phyloP scores from a whole-genome alignment of 768 basidiomycete species.

The Neoboletus brunneissimus region DNA sequence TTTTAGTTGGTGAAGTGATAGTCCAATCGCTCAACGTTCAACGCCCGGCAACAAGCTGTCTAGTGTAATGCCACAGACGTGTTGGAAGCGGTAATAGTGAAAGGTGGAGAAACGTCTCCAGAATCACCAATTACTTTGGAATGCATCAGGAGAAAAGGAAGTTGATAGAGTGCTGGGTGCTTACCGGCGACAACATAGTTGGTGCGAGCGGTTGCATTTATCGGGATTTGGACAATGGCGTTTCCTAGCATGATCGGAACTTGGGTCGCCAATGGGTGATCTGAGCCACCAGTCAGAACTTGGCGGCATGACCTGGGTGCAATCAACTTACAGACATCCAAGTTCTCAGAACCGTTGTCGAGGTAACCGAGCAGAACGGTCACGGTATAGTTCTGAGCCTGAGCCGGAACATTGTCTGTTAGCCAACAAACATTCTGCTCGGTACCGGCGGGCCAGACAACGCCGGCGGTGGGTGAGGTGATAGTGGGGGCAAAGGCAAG shows the following conservation, averaged over 20 bases:
- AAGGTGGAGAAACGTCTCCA: slow-evolving; percentile 57
- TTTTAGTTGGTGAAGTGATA: background rate
- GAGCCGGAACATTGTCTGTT: slow-evolving; percentile 36
- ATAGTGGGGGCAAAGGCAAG: slow-evolving; percentile 43
- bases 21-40: background rate
- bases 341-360: slow-evolving; percentile 41
- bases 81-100: slow-evolving; percentile 43
- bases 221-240: slow-evolving; percentile 52
- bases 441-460: slow-evolving; percentile 38
- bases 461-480: slow-evolving; percentile 33
- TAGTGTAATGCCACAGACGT: too few species aligned
- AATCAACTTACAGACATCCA: slow-evolving; percentile 45
- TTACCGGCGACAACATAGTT: slow-evolving; percentile 64
- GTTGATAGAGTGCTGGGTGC: slow-evolving; percentile 25
- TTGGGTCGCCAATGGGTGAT: slow-evolving; percentile 51
- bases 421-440: slow-evolving; percentile 44
- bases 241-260: slow-evolving; percentile 53
- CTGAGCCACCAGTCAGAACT: slow-evolving; percentile 34
- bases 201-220: slow-evolving; percentile 35
- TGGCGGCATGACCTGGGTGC: too few species aligned
- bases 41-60: background rate
- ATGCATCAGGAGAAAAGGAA: background rate
- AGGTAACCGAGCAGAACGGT: slow-evolving; percentile 45
- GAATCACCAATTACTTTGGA: slow-evolving; percentile 62
- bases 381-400: slow-evolving; percentile 36